Conservation (phyloP, 177 flowering plant genomes). For the Tripterygium wilfordii region DNA sequence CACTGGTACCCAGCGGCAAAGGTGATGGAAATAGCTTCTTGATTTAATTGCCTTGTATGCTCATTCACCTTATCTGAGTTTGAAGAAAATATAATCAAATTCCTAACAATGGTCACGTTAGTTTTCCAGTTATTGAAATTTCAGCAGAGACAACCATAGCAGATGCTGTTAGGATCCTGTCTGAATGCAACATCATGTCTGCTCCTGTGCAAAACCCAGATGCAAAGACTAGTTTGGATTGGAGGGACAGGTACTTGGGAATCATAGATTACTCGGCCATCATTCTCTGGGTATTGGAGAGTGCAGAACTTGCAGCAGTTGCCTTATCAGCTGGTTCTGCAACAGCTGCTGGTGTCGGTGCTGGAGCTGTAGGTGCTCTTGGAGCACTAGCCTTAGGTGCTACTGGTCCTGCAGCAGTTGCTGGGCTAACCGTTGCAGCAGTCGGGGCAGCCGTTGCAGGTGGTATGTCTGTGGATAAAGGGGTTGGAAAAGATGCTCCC, state of each 20-base stretch:
- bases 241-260: constrained; percentile 83
- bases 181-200: constrained; percentile 69
- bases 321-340: constrained; percentile 73
- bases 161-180: constrained; percentile 68
- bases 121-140: constrained; percentile 72
- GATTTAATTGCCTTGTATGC: too few relatives aligned
- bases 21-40: constrained; percentile 26
- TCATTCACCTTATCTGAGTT: too few relatives aligned
- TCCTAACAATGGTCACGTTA: too few relatives aligned
- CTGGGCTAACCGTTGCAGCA: constrained; percentile 81
- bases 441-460: constrained; percentile 90
- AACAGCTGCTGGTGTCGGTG: constrained; percentile 83
- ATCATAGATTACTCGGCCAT: constrained; percentile 79
- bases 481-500: constrained; percentile 68
- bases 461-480: constrained; percentile 66
- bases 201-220: constrained; percentile 79
- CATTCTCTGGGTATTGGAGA: constrained; percentile 83
- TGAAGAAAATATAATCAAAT: too few relatives aligned
- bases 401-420: constrained; percentile 79
- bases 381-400: constrained; percentile 83
- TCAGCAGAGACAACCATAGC: constrained; percentile 56
- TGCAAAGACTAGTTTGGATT: constrained; percentile 39
- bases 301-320: constrained; percentile 85
- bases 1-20: constrained; percentile 73
- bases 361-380: constrained; percentile 78